phyloP scores from a whole-genome alignment of 1,284 basidiomycete genomes.

The Ustilago nuda region DNA sequence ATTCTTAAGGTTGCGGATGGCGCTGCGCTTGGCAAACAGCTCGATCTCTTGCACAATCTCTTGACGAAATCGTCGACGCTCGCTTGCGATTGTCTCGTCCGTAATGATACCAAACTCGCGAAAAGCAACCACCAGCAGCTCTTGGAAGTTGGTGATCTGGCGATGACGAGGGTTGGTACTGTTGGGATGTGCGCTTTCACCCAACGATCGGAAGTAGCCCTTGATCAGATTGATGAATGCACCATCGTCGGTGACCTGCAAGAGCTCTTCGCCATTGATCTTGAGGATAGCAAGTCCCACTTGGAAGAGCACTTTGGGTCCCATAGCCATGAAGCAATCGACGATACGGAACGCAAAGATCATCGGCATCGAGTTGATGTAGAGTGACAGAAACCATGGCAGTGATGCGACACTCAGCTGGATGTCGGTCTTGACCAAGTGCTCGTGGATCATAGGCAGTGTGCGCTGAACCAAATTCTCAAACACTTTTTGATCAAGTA shows the following conservation, averaged over 20 bases:
- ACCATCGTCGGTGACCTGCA: constrained; percentile 97
- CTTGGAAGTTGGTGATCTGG: constrained; percentile 97
- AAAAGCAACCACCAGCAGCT: constrained; percentile 74
- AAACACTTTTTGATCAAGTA: constrained; percentile 97
- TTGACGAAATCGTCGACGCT: constrained; percentile 85
- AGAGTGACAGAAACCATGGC: constrained; percentile 92
- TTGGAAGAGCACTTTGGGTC: constrained; percentile 97
- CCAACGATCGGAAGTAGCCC: constrained; percentile 91
- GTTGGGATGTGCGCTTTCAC: constrained; percentile 91
- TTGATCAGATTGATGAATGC: constrained; percentile 80
- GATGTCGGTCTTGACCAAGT: constrained; percentile 91
- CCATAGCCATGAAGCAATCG: constrained; percentile 99
- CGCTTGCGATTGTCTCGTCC: constrained; percentile 90
- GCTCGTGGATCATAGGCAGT: constrained; percentile 84
- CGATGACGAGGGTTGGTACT: constrained; percentile 88
- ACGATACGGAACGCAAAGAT: constrained; percentile 98
- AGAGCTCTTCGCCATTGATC: constrained; percentile 93
- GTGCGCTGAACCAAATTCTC: constrained; percentile 91
- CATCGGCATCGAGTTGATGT: constrained; percentile 99
- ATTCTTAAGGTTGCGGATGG: constrained; percentile 86
- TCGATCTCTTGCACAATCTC: constrained; percentile 96
- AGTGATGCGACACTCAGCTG: constrained; percentile 96
- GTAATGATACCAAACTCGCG: constrained; percentile 96
- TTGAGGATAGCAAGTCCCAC: constrained; percentile 94
- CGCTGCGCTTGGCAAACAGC: constrained; percentile 92